Conservation (phyloP, 1,284 basidiomycete genomes). For the Austroboletus olivaceoglutinosus region DNA sequence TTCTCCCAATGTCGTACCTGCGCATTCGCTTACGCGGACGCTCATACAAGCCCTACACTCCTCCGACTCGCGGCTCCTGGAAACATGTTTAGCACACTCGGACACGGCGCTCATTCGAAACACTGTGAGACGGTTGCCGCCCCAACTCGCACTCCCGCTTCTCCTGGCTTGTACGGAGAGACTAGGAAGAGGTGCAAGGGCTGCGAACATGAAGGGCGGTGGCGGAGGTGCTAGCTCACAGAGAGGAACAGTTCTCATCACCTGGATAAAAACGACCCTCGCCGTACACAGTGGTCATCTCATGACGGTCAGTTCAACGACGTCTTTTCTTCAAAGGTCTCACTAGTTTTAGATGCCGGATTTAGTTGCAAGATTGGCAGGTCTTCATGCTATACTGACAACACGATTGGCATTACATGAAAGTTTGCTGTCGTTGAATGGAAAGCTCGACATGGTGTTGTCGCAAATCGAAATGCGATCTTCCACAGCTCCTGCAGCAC, state of each 20-base stretch:
- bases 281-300: slow-evolving; percentile 89
- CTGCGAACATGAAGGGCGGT: slow-evolving; percentile 72
- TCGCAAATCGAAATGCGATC: slow-evolving; percentile 89
- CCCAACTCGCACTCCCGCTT: slow-evolving; percentile 86
- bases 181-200: slow-evolving; percentile 75
- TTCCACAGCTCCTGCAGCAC: slow-evolving; percentile 56
- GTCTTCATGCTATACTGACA: slow-evolving; percentile 81
- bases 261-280: slow-evolving; percentile 89
- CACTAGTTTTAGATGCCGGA: slow-evolving; percentile 69
- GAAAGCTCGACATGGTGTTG: slow-evolving; percentile 89
- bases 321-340: slow-evolving; percentile 13
- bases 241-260: slow-evolving; percentile 78
- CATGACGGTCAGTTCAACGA: slow-evolving; percentile 73
- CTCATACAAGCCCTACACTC: slow-evolving; percentile 97
- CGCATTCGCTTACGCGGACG: slow-evolving; percentile 89
- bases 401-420: slow-evolving; percentile 82
- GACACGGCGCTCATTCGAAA: slow-evolving; percentile 81
- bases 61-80: slow-evolving; percentile 84
- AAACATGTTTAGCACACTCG: slow-evolving; percentile 86
- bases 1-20: slow-evolving; percentile 56
- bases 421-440: slow-evolving; percentile 81
- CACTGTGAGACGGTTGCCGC: slow-evolving; percentile 85
- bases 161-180: slow-evolving; percentile 90
- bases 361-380: slow-evolving; percentile 78
- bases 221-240: slow-evolving; percentile 84